phyloP scores from a whole-genome alignment of 371 early-diverging fungal genomes.

The Apophysomyces variabilis region DNA sequence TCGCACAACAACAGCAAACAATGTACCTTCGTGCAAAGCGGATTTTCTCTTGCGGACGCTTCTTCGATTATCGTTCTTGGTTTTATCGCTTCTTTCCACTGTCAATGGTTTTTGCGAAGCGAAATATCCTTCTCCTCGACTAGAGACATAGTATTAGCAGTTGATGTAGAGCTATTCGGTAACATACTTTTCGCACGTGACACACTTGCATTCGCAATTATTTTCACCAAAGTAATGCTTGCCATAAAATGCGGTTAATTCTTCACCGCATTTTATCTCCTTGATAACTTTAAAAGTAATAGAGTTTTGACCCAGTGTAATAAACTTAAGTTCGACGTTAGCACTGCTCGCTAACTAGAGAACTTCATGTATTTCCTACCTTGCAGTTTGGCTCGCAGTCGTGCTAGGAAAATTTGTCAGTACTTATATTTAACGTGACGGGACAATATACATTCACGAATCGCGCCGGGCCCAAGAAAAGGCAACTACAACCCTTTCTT shows the following conservation, averaged over 20 bases:
- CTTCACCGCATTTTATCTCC: slow-evolving; percentile 82
- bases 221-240: slow-evolving; percentile 86
- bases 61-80: slow-evolving; percentile 27
- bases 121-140: slow-evolving; percentile 19
- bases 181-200: slow-evolving; percentile 78
- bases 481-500: slow-evolving; percentile 69
- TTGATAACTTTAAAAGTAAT: slow-evolving; percentile 82
- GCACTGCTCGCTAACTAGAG: background rate
- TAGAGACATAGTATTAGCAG: slow-evolving; percentile 16
- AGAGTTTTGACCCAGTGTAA: slow-evolving; percentile 59
- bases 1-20: background rate
- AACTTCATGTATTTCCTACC: slow-evolving; percentile 32
- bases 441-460: slow-evolving; percentile 77
- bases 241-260: slow-evolving; percentile 88
- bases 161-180: background rate
- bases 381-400: slow-evolving; percentile 91
- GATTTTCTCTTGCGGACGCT: slow-evolving; percentile 42
- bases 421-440: slow-evolving; percentile 4
- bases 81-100: slow-evolving; percentile 15
- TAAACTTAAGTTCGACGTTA: slow-evolving; percentile 52
- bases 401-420: slow-evolving; percentile 57
- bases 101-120: slow-evolving; percentile 19
- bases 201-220: slow-evolving; percentile 90
- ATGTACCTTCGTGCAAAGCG: slow-evolving; percentile 38
- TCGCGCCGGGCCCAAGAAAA: slow-evolving; percentile 95